Percentiles rank a stretch among this genome's conserved stretches.
phyloP scores from a whole-genome alignment of 345 rosid species.

The Moringa oleifera region DNA sequence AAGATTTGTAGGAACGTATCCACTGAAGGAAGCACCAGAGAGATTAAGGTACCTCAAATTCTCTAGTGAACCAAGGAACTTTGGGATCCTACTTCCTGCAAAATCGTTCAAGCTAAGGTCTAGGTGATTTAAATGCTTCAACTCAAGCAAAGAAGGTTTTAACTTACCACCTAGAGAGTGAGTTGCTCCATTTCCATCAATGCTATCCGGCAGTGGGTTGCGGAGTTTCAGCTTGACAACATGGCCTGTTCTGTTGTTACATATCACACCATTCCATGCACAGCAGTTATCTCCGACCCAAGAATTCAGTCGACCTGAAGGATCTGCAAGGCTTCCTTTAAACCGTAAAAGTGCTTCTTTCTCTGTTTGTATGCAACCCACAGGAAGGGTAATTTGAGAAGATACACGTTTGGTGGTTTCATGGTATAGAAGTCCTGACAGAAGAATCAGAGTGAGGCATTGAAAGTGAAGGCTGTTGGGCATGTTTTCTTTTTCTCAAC shows the following conservation, averaged over 20 bases:
- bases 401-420: no score
- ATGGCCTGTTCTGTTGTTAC: slow-evolving; percentile 24
- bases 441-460: no score
- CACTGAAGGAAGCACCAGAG: slow-evolving; percentile 18
- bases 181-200: no score
- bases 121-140: slow-evolving; percentile 15
- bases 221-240: slow-evolving; percentile 34
- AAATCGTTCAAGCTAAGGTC: slow-evolving; percentile 28
- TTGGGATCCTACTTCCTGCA: slow-evolving; percentile 14
- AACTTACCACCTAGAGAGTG: slow-evolving; percentile 13
- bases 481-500: no score
- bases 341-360: slow-evolving; percentile 38
- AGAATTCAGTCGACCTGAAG: slow-evolving; percentile 31
- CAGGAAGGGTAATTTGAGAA: no score
- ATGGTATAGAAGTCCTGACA: no score
- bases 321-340: slow-evolving; percentile 28
- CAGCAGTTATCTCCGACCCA: slow-evolving; percentile 52
- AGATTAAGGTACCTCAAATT: slow-evolving; percentile 19
- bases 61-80: slow-evolving; percentile 18
- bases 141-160: slow-evolving; percentile 16
- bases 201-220: slow-evolving; percentile 1
- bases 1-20: slow-evolving; percentile 17
- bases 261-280: slow-evolving; percentile 35
- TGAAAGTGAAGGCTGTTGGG: no score
- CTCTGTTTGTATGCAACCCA: slow-evolving; percentile 11